Percentiles rank a stretch among this genome's conserved stretches.
These are phyloP conservation scores for Pseudogymnoascus sp. DNA, from an alignment of 2,329 filamentous ascomycete genomes.

Conservation along the genomic window DNA sequence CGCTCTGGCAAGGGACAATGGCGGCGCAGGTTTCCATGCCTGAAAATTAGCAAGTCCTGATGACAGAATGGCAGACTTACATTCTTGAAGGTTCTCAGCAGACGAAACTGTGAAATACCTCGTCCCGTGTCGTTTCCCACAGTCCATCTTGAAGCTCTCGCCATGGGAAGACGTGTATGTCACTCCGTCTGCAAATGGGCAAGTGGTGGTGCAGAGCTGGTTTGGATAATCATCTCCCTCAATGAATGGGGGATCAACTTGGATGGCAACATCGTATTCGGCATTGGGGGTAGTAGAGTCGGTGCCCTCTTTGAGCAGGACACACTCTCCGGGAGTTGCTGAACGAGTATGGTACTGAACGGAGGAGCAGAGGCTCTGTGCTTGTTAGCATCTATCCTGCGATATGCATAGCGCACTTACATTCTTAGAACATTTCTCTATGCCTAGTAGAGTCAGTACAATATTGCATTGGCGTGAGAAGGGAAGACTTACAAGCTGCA, in stretches of 20 bases:
- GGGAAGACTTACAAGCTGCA: not conserved
- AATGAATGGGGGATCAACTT: constrained; percentile 12
- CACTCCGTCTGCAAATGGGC: constrained; percentile 12
- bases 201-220: constrained; percentile 12
- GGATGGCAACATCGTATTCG: constrained; percentile 11
- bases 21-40: constrained; percentile 13
- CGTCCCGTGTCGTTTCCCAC: constrained; percentile 12
- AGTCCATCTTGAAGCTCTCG: constrained; percentile 11
- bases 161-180: constrained; percentile 13
- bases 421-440: constrained; percentile 9
- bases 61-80: constrained; percentile 8
- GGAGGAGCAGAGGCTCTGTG: not conserved
- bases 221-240: constrained; percentile 12
- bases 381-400: not conserved
- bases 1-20: constrained; percentile 12
- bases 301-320: not conserved
- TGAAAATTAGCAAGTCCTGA: constrained; percentile 12
- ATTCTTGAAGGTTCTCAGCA: not conserved
- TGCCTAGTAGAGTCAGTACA: not conserved
- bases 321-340: not conserved
- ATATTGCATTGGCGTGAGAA: not conserved
- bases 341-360: not conserved
- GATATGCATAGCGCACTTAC: constrained; percentile 5
- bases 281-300: not conserved
- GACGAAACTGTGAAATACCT: constrained; percentile 2